Base-by-base conservation (phyloP, 371 early-diverging fungal genomes). In the Vairimorpha necatrix region DNA sequence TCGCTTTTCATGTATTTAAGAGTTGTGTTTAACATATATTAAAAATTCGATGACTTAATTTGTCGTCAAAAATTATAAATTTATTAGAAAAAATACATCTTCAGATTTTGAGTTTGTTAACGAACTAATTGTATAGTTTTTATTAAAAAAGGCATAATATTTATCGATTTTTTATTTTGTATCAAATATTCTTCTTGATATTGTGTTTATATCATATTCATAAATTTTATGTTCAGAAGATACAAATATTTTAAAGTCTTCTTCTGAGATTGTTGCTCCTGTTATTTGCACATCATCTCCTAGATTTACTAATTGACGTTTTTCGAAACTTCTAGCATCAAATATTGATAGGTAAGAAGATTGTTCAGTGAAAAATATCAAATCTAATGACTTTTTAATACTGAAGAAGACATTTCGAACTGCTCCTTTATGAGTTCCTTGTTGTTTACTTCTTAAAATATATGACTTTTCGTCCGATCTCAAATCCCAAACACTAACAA, bases 401-500 rank as follows among this genome's bases (percentile, higher is more conserved):
- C 75, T 75, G 70, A 84, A 84, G 63, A 77, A 74, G 26, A 84
- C 82, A 63, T 80, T 84, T 54, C 84, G 38, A 20, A 76, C 67
- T 0, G 84, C 84, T 9, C 84, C 84, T 53, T 74, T 77, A 1
- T 73, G 75, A n/a, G 69, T 47, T 22, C 72, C 71, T 14, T 62
- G 60, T 58, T 82, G 84, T 24, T 79, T 68, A 32, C 78, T 81
- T 9, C 50, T 67, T 58, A 79, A 73, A 24, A 65, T 38, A 47
- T 74, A 54, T 33, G 69, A 66, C 11, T 77, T 62, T 34, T 58
- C 46, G 32, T 70, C 66, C 32, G 72, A 71, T 50, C 84, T 24
- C 33, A 78, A 87, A 73, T 92, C 92, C 88, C 89, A 92, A 13
- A 92, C 87, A 61, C 87, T 86, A 4, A 90, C 90, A 72, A 82